These are phyloP conservation scores for Inga laurina DNA, from an alignment of 306 rosid genomes.

Conservation along the genomic window DNA sequence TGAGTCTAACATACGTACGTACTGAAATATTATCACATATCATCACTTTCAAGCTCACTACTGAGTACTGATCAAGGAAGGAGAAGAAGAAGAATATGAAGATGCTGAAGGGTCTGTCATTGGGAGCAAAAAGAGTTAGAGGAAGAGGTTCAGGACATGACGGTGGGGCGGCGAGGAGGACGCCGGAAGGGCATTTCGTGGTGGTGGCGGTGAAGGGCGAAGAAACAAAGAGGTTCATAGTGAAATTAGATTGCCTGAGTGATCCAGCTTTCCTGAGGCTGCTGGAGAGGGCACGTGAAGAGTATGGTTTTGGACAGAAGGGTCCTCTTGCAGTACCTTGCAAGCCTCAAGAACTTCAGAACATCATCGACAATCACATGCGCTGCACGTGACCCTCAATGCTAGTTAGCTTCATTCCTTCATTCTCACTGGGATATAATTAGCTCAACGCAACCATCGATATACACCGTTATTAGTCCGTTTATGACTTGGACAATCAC, in stretches of 20 bases:
- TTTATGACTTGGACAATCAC: background rate
- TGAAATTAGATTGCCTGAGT: constrained; percentile 53
- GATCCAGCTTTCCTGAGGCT: constrained; percentile 61
- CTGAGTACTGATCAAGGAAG: background rate
- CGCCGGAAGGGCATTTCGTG: constrained; percentile 59
- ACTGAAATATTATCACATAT: background rate
- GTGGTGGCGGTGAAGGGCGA: constrained; percentile 70
- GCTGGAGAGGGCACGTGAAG: constrained; percentile 61
- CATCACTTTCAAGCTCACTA: background rate
- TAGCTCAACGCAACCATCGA: background rate
- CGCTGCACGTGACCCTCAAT: background rate
- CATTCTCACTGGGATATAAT: background rate
- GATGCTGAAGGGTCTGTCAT: background rate
- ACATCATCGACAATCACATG: constrained; percentile 43
- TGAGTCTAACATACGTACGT: background rate
- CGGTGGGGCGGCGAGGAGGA: constrained; percentile 8
- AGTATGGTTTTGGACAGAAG: constrained; percentile 65
- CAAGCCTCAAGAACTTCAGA: constrained; percentile 54
- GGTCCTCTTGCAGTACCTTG: constrained; percentile 77
- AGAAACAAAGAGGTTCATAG: constrained; percentile 58
- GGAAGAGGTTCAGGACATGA: constrained; percentile 17
- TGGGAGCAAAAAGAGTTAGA: background rate
- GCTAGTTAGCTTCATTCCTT: background rate
- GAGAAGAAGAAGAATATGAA: background rate
- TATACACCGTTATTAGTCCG: background rate